A percentile compares a stretch with the other conserved stretches of the same genome.
Evolutionary conservation across 1,284 basidiomycete species (phyloP).

Genomic region (Dichomitus squalens): DNA sequence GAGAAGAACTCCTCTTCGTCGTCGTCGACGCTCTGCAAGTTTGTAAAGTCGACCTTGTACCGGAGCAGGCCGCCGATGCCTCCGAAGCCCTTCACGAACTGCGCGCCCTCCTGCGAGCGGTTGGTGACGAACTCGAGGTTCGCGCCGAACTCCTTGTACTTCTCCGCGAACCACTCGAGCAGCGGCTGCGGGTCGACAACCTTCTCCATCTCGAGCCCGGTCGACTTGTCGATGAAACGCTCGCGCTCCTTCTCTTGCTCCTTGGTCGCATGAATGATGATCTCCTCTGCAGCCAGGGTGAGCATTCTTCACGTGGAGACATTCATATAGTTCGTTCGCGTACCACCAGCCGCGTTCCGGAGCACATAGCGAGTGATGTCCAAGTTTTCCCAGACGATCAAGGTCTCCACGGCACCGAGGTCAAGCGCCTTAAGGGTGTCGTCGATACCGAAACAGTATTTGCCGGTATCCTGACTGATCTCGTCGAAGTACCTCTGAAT

Average conservation of each 20-base stretch:
- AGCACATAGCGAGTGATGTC: constrained; percentile 86
- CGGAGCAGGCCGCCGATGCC: constrained; percentile 94
- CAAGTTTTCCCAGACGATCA: constrained; percentile 98
- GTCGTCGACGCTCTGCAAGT: constrained; percentile 73
- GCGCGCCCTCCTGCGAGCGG: constrained; percentile 95
- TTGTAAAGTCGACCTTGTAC: constrained; percentile 94
- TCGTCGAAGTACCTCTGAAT: constrained; percentile 99
- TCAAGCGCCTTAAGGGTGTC: constrained; percentile 98
- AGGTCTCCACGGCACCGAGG: constrained; percentile 94
- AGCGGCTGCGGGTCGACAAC: constrained; percentile 77
- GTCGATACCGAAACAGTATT: constrained; percentile 97
- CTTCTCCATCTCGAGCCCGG: constrained; percentile 95
- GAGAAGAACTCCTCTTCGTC: constrained; percentile 80
- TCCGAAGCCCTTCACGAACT: constrained; percentile 99
- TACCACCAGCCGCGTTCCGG: constrained; percentile 89
- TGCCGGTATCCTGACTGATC: constrained; percentile 96
- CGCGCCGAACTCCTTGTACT: constrained; percentile 97
- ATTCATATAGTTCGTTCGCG: constrained; percentile 25
- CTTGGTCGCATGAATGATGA: constrained; percentile 78
- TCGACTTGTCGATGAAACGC: constrained; percentile 95
- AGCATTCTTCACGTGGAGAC: neutral
- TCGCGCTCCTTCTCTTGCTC: constrained; percentile 89
- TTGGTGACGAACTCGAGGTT: constrained; percentile 91
- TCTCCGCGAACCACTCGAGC: constrained; percentile 98
- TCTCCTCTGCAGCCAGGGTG: constrained; percentile 61